phyloP scores from a whole-genome alignment of 176 grass and related monocot genomes.

The Rhynchospora tenuis region DNA sequence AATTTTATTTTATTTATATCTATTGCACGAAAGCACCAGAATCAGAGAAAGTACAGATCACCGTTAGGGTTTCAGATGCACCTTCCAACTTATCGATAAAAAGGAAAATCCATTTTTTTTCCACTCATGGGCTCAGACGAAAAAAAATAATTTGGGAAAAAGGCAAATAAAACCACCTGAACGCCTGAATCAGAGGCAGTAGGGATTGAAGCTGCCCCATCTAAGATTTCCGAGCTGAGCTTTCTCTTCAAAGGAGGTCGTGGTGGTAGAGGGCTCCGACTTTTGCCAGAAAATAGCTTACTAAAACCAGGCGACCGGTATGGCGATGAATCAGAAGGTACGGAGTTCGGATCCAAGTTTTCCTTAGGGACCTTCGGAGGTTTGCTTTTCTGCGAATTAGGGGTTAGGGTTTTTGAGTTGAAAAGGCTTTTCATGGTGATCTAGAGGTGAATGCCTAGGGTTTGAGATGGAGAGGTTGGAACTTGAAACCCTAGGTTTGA shows the following conservation, averaged over 20 bases:
- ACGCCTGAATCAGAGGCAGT: conserved; percentile 31
- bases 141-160: neutral
- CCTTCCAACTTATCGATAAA: neutral
- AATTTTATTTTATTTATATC: too few species aligned
- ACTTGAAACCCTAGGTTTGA: conserved; percentile 1
- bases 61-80: neutral
- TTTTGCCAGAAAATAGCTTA: conserved; percentile 40
- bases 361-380: conserved; percentile 18
- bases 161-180: conserved; percentile 21
- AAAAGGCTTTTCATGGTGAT: conserved; percentile 53
- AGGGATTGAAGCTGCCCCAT: neutral
- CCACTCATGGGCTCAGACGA: neutral
- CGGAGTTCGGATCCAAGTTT: conserved; percentile 28
- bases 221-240: conserved; percentile 19
- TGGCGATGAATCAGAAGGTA: conserved; percentile 36
- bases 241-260: conserved; percentile 30
- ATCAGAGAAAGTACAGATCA: neutral
- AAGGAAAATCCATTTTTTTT: neutral
- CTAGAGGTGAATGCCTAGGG: neutral
- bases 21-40: neutral
- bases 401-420: conserved; percentile 37
- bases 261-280: conserved; percentile 27
- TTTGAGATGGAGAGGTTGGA: conserved; percentile 13
- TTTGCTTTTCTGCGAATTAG: conserved; percentile 39
- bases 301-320: conserved; percentile 32